Percentiles rank a stretch among this genome's conserved stretches.
Evolutionary conservation across 129 eudicot species (phyloP).

Genomic region (Artemisia annua): DNA sequence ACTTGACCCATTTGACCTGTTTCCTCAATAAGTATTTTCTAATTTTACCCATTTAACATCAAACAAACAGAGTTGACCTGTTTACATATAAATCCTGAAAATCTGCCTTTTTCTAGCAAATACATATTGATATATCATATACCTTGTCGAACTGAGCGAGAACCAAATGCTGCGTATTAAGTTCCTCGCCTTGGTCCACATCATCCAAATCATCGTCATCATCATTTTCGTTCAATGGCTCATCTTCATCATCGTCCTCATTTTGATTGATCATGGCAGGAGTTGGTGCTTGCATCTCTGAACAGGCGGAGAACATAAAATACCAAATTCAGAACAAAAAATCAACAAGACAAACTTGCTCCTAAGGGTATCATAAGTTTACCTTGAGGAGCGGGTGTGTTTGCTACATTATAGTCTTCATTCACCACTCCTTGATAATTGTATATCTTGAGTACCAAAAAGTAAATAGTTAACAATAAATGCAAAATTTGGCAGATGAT

Average conservation of each 20-base stretch:
- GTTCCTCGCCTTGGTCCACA: conserved; percentile 91
- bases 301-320: conserved; percentile 23
- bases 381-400: conserved; percentile 95
- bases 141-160: conserved; percentile 99
- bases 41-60: neutral
- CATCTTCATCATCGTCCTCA: conserved; percentile 91
- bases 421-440: conserved; percentile 92
- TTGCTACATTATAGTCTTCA: conserved; percentile 94
- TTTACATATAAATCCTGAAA: neutral
- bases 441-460: conserved; percentile 62
- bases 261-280: conserved; percentile 71
- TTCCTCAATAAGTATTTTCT: neutral
- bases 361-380: conserved; percentile 19
- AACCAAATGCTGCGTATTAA: conserved; percentile 86
- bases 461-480: conserved; percentile 20
- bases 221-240: conserved; percentile 87
- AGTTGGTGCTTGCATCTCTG: conserved; percentile 84
- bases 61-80: neutral
- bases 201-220: conserved; percentile 94
- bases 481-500: too few species aligned
- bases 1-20: neutral
- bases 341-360: neutral
- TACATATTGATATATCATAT: neutral
- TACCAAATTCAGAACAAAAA: conserved; percentile 23
- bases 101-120: neutral